Evolutionary conservation across 768 basidiomycete species (phyloP).

Genomic region (Russula vinacea): DNA sequence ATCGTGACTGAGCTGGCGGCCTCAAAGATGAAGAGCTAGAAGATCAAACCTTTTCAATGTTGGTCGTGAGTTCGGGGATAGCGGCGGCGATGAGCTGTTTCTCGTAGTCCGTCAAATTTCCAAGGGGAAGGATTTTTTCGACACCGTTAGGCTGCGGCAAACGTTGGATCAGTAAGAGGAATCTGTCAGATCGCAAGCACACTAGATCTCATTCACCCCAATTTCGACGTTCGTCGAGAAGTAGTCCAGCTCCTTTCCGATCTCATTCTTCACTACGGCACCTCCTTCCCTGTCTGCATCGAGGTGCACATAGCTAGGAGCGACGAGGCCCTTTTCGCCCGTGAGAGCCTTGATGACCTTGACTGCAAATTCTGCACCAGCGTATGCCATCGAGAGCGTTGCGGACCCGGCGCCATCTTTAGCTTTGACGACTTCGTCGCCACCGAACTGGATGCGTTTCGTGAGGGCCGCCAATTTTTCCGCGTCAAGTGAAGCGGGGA

Average conservation of each 20-base stretch:
- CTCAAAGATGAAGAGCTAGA: background rate
- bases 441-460: conserved; percentile 90
- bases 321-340: conserved; percentile 83
- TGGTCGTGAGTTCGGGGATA: conserved; percentile 70
- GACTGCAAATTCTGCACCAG: conserved; percentile 84
- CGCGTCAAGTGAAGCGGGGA: conserved; percentile 55
- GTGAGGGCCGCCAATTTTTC: conserved; percentile 58
- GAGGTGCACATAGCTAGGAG: conserved; percentile 82
- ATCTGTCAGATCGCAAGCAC: conserved; percentile 1
- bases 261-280: conserved; percentile 71
- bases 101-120: conserved; percentile 70
- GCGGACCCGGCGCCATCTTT: conserved; percentile 93
- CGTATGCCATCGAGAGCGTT: conserved; percentile 95
- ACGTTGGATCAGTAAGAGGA: conserved; percentile 12
- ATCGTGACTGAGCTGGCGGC: background rate
- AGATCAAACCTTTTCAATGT: conserved; percentile 63
- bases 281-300: conserved; percentile 67
- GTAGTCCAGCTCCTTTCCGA: conserved; percentile 74
- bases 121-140: conserved; percentile 77
- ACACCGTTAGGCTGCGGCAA: conserved; percentile 69
- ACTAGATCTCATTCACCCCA: conserved; percentile 53
- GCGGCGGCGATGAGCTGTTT: conserved; percentile 73
- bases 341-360: conserved; percentile 81
- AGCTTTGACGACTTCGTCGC: conserved; percentile 97
- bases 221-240: conserved; percentile 90